Evolutionary conservation across 2,329 filamentous ascomycete genomes (phyloP).

Genomic region (Apiospora kogelbergensis): DNA sequence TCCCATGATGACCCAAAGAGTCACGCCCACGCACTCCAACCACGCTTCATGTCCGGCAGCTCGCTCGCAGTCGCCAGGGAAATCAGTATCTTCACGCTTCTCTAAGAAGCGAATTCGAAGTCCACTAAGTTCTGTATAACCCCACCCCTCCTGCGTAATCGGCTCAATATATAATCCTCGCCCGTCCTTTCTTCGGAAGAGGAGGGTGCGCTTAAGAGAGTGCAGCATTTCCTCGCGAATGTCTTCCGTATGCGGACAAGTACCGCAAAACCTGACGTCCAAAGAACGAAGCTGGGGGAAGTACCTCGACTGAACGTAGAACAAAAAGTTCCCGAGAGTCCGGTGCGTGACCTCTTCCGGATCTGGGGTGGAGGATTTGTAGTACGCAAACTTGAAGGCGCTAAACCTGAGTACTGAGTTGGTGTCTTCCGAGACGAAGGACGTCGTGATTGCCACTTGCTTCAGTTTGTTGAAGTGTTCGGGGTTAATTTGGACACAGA

Average conservation of each 20-base stretch:
- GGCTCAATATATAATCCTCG: background rate
- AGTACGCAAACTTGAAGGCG: too few species aligned
- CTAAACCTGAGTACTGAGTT: too few species aligned
- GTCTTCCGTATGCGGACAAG: background rate
- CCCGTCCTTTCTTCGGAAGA: background rate
- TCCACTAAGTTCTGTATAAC: too few species aligned
- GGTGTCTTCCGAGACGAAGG: too few species aligned
- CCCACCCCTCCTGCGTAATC: fast-evolving
- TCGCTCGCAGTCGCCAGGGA: background rate
- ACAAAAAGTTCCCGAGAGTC: too few species aligned
- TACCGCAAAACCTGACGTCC: too few species aligned
- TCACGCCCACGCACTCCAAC: background rate
- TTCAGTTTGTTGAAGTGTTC: background rate
- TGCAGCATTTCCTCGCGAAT: background rate
- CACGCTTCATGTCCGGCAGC: background rate
- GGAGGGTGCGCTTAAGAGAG: background rate
- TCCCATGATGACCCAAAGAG: background rate
- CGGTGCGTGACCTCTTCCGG: too few species aligned
- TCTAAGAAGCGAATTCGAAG: background rate
- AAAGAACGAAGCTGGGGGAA: too few species aligned
- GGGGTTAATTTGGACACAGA: background rate
- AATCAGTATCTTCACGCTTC: background rate
- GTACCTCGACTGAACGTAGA: too few species aligned
- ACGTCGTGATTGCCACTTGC: background rate
- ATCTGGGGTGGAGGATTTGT: too few species aligned